Evolutionary conservation across 305 asterid species (phyloP).

Genomic region (Rubia peregrina): DNA sequence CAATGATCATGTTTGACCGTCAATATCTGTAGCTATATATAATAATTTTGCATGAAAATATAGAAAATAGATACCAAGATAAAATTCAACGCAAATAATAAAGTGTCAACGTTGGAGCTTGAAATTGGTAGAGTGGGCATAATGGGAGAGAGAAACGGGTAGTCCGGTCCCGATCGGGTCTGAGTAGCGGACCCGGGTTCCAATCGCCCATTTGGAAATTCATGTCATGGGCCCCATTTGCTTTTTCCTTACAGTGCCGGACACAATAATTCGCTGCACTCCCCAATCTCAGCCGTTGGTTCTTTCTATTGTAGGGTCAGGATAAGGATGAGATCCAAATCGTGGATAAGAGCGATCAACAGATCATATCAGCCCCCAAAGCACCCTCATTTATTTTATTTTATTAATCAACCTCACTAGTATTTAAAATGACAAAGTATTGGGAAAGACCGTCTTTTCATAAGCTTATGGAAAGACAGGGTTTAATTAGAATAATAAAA

Average conservation of each 20-base stretch:
- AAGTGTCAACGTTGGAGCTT: too few species aligned
- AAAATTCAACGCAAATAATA: too few species aligned
- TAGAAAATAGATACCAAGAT: too few species aligned
- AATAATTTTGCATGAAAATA: too few species aligned
- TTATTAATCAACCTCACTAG: not conserved
- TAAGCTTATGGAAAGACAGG: too few species aligned
- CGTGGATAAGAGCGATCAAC: not conserved
- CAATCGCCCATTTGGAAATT: not conserved
- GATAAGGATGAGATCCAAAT: not conserved
- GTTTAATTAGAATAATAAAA: too few species aligned
- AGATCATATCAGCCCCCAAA: not conserved
- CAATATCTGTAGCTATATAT: too few species aligned
- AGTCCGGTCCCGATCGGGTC: not conserved
- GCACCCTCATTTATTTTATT: not conserved
- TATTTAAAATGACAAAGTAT: too few species aligned
- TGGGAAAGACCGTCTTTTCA: too few species aligned
- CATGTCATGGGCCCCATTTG: not conserved
- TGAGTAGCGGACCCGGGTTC: not conserved
- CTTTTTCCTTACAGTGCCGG: not conserved
- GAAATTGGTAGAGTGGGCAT: not conserved
- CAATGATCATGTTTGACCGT: too few species aligned
- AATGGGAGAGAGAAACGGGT: not conserved
- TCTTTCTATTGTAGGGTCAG: not conserved
- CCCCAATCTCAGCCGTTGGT: not conserved
- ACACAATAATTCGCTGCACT: not conserved